Percentiles rank a stretch among this genome's conserved stretches.
Conservation (phyloP, 1,284 basidiomycete species). For the Peniophora sp. region DNA sequence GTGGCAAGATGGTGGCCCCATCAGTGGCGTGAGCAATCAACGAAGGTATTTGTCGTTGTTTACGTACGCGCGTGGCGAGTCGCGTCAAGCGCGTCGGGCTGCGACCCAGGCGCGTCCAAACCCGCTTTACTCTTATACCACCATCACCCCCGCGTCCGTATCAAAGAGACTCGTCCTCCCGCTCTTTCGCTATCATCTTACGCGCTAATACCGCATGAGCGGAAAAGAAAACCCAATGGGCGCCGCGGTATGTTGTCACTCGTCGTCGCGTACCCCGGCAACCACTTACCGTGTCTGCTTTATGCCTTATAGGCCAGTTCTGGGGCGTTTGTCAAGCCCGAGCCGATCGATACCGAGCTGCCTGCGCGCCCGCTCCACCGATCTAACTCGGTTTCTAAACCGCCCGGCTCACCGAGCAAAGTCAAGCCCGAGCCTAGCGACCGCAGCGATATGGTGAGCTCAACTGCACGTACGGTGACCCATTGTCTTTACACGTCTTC, state of each 20-base stretch:
- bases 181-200: neutral
- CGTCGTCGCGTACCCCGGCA: too few species aligned
- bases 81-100: slow-evolving; percentile 1
- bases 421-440: neutral
- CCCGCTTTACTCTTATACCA: slow-evolving; percentile 1
- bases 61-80: slow-evolving; percentile 5
- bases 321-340: neutral
- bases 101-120: slow-evolving; percentile 4
- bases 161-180: neutral
- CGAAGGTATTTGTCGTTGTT: slow-evolving; percentile 6
- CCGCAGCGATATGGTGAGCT: neutral
- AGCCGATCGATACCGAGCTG: neutral
- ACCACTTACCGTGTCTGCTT: too few species aligned
- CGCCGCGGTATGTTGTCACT: too few species aligned
- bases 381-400: neutral
- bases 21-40: too few species aligned
- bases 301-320: too few species aligned
- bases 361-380: neutral
- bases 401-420: too few species aligned
- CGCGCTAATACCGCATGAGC: neutral
- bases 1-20: too few species aligned
- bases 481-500: neutral
- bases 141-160: neutral
- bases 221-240: too few species aligned
- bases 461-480: neutral